Evolutionary conservation across 1,139 yeast species (phyloP), one percentile per base, ranked within the genome.

Genomic region (Diutina pseudorugosa): DNA sequence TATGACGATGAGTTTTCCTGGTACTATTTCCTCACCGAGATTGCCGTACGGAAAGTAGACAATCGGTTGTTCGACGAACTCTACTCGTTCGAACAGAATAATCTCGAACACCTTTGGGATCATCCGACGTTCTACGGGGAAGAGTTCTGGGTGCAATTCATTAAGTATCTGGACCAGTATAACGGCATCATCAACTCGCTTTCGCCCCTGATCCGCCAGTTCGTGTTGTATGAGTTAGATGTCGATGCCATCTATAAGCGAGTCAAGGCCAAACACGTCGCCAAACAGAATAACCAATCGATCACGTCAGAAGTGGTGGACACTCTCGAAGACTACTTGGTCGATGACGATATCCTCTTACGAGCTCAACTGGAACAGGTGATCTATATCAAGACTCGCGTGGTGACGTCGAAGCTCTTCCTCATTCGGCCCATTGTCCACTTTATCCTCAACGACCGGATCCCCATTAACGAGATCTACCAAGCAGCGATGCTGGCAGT

Each of bases 21-120:
- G 80, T 73, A 73, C 60, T 76, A 63, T 56, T 75, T 69, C 56
- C 61, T 76, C 48, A 75, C 80, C 0, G 80, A 76, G 57, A 66
- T 75, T n/a, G 77, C 77, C 0, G 69, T 74, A 8, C 60, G 80
- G 41, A 75, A 73, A 57, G 66, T 75, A 7, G 79, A 75, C 56
- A 76, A 76, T 59, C 65, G 65, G 44, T 62, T 76, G 62, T 66
- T 65, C 54, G 73, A 74, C 58, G 77, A 75, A 33, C 59, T 72
- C 18, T 73, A 61, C 55, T 58, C 67, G 1, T 57, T 57, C 27
- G 64, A 62, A 12, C 54, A 58, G 12, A 53, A 44, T 4, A 40
- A 55, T 2, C 27, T 45, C 21, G 53, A 56, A 11, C 52, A 54
- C 14, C 41, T 54, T 7, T 70, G 75, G 75, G 72, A 70, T 52